Base-by-base conservation (phyloP, 2,329 filamentous ascomycete genomes). In the Zasmidium citrigriseum region DNA sequence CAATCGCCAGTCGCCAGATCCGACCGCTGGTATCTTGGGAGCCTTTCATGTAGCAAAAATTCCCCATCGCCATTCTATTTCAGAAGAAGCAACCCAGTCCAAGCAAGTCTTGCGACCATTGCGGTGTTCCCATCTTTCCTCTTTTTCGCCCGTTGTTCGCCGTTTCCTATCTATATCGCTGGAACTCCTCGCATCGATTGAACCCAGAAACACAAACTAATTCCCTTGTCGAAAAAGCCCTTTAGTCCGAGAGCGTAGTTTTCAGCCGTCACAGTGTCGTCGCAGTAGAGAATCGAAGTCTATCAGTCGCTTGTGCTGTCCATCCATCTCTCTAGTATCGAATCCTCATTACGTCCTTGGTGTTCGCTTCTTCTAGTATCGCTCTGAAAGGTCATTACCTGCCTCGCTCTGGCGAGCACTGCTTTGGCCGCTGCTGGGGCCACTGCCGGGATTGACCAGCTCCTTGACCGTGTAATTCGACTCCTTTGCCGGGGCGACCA, bases 401-500 rank as follows among this genome's bases (percentile, higher is more conserved):
- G 69, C 69, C 53, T 72, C 70, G 55, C 70, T 73, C 34, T 55
- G 64, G 29, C 68, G 58, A 51, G 68, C 67, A 48, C 70, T 72
- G 54, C 59, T 71, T 29, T 67, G 62, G n/a, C 69, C 80, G 66
- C 91, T 96, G 70, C 88, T 91, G 47, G 84, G 86, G 45, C 89
- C 84, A 46, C 90, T 95, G 22, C 78, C 77, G 50, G 79, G 83
- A 62, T 88, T 88, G 23, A 49, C 58, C 56, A 97, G 82, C 68
- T 97, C 93, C 1, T 89, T 89, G 46, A 96, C 89, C 75, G 71
- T 67, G 55, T 70, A 70, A 20, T 57, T 69, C 47, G 61, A 62
- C 49, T 69, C 65, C 50, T 73, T 72, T 14, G 64, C 58, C 4
- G 55, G 50, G 55, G 91, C 91, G n/a, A 93, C 85, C 76, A 93